phyloP scores from a whole-genome alignment of 495 filamentous ascomycete species.

The Podospora fimiseda region DNA sequence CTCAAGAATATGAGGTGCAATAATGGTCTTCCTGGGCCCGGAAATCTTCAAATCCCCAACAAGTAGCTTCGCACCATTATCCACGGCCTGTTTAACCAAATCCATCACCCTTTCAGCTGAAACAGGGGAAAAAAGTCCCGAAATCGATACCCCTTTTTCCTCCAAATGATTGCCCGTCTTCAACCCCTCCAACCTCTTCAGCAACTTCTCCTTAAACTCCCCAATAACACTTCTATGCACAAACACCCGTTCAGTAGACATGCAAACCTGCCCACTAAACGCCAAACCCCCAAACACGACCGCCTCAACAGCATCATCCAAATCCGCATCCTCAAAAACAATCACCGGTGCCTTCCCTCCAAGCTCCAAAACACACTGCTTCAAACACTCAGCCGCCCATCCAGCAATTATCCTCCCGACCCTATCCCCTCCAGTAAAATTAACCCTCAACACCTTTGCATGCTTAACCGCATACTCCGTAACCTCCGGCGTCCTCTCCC shows the following conservation, averaged over 20 bases:
- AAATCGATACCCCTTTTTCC: slow-evolving; percentile 36
- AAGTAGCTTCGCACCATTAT: slow-evolving; percentile 27
- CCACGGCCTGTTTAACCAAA: slow-evolving; percentile 50
- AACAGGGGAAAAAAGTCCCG: slow-evolving; percentile 47
- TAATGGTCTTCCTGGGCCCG: slow-evolving; percentile 23
- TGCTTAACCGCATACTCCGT: slow-evolving; percentile 45
- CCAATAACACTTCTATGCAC: slow-evolving; percentile 22
- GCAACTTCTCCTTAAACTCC: slow-evolving; percentile 22
- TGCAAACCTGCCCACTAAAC: slow-evolving; percentile 31
- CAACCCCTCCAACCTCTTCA: slow-evolving; percentile 15
- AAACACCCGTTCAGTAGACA: slow-evolving; percentile 33
- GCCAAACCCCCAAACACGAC: slow-evolving; percentile 26
- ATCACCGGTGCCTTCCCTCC: slow-evolving; percentile 32
- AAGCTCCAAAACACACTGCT: slow-evolving; percentile 46
- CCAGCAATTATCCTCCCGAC: slow-evolving; percentile 33
- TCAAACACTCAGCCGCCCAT: slow-evolving; percentile 48
- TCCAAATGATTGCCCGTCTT: slow-evolving; percentile 31
- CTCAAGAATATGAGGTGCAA: slow-evolving; percentile 27
- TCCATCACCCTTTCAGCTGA: slow-evolving; percentile 50
- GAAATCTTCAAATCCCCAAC: slow-evolving; percentile 21
- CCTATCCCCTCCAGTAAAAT: slow-evolving; percentile 33
- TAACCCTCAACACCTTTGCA: slow-evolving; percentile 42
- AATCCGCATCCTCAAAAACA: slow-evolving; percentile 28
- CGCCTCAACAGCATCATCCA: slow-evolving; percentile 30
- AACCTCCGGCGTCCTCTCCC: slow-evolving; percentile 37